Conservation (phyloP, 208 protist genomes). For the Leishmania mexicana region DNA sequence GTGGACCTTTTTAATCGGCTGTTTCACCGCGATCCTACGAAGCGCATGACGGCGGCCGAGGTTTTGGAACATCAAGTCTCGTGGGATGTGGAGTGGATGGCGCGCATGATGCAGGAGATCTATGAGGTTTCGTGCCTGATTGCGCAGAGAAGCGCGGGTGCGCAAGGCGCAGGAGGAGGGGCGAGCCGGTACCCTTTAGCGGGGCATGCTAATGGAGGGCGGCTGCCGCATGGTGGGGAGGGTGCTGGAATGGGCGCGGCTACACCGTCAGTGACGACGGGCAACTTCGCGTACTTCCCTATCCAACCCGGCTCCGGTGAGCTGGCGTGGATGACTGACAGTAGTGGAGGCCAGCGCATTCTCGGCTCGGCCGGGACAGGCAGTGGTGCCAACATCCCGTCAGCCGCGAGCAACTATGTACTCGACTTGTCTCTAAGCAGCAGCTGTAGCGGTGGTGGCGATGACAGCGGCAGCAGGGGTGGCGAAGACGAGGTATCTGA, state of each 20-base stretch:
- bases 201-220: not conserved
- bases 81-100: conserved; percentile 81
- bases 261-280: not conserved
- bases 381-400: conserved; percentile 20
- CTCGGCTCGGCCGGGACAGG: not conserved
- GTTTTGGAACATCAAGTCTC: conserved; percentile 78
- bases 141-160: conserved; percentile 14
- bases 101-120: conserved; percentile 57
- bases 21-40: conserved; percentile 66
- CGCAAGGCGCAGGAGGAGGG: conserved; percentile 5
- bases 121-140: conserved; percentile 35
- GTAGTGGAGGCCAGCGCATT: not conserved
- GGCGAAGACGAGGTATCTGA: not conserved
- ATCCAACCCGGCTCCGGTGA: not conserved
- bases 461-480: conserved; percentile 2
- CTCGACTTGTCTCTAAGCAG: conserved; percentile 29
- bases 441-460: conserved; percentile 4
- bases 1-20: conserved; percentile 74
- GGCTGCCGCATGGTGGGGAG: not conserved
- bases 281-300: not conserved
- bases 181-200: not conserved
- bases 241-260: not conserved
- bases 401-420: conserved; percentile 16
- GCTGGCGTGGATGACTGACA: not conserved
- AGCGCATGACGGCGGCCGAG: conserved; percentile 75